Evolutionary conservation across 2,329 filamentous ascomycete genomes (phyloP).

Genomic region (Microdochium trichocladiopsis): DNA sequence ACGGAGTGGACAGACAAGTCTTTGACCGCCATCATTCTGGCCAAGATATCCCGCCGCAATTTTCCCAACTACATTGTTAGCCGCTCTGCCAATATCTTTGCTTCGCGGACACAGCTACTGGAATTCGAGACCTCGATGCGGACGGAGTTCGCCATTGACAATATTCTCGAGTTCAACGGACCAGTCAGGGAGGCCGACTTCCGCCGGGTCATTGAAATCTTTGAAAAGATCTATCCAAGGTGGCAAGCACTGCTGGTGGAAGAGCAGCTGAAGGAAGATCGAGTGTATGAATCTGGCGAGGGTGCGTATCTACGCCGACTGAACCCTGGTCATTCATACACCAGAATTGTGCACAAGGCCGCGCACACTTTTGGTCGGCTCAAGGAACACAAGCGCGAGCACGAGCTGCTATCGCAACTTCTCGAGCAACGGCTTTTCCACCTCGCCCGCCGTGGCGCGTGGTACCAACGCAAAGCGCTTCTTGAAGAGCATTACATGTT

Average conservation of each 20-base stretch:
- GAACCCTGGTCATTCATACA: slow-evolving; percentile 88
- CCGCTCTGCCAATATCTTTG: slow-evolving; percentile 82
- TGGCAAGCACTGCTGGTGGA: slow-evolving; percentile 69
- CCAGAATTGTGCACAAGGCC: slow-evolving; percentile 85
- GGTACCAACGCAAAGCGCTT: slow-evolving; percentile 93
- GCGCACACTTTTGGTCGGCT: slow-evolving; percentile 71
- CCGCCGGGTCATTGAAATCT: slow-evolving; percentile 61
- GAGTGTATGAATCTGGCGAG: slow-evolving; percentile 73
- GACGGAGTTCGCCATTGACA: slow-evolving; percentile 75
- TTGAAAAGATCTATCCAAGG: slow-evolving; percentile 69
- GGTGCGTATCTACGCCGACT: slow-evolving; percentile 85
- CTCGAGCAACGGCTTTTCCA: slow-evolving; percentile 81
- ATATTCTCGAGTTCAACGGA: slow-evolving; percentile 72
- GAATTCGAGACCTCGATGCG: slow-evolving; percentile 87
- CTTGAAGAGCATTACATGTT: slow-evolving; percentile 95
- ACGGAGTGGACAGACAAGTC: slow-evolving; percentile 98
- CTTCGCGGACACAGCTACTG: slow-evolving; percentile 64
- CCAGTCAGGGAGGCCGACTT: slow-evolving; percentile 59
- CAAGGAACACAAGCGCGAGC: slow-evolving; percentile 73
- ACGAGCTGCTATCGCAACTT: slow-evolving; percentile 66
- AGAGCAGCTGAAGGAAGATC: slow-evolving; percentile 71
- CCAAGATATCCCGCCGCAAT: slow-evolving; percentile 79
- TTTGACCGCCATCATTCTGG: slow-evolving; percentile 86
- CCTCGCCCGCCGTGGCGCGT: slow-evolving; percentile 72
- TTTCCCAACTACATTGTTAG: slow-evolving; percentile 90